A percentile compares a stretch with the other conserved stretches of the same genome.
Conservation (phyloP, 192 early-diverging fungal species). For the Coemansia sp. region DNA sequence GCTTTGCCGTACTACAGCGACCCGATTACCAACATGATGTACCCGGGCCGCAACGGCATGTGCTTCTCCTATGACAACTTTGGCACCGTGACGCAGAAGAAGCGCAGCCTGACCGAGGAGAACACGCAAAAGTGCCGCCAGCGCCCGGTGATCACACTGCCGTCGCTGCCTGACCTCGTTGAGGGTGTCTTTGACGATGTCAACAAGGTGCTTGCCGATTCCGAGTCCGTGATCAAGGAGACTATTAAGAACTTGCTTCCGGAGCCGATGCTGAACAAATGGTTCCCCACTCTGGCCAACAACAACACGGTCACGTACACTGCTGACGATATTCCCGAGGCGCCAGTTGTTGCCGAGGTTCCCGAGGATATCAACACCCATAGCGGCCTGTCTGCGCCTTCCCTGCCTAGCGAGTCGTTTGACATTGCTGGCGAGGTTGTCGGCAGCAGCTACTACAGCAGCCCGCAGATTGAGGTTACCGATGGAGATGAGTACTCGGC, state of each 20-base stretch:
- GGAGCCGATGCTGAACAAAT: constrained; percentile 35
- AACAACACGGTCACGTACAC: constrained; percentile 23
- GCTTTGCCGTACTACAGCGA: constrained; percentile 31
- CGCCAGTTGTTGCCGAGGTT: constrained; percentile 12
- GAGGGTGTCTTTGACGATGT: constrained; percentile 41
- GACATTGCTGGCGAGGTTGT: constrained; percentile 16
- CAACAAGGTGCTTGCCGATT: constrained; percentile 36
- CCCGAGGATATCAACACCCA: neutral
- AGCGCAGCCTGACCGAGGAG: constrained; percentile 21
- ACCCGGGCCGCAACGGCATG: constrained; percentile 29
- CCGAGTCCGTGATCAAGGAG: constrained; percentile 31
- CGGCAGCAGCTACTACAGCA: constrained; percentile 8
- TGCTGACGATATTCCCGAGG: constrained; percentile 14
- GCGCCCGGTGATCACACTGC: constrained; percentile 1
- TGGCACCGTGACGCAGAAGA: constrained; percentile 12
- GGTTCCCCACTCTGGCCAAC: constrained; percentile 42
- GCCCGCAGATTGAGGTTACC: neutral
- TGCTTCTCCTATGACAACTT: constrained; percentile 55
- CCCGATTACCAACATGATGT: constrained; percentile 32
- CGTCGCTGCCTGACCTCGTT: constrained; percentile 31
- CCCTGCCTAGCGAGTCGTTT: constrained; percentile 7
- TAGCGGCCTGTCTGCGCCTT: constrained; percentile 7
- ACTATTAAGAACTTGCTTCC: constrained; percentile 25
- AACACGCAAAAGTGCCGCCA: constrained; percentile 36
- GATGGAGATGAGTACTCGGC: constrained; percentile 1